Evolutionary conservation across 2,329 filamentous ascomycete species (phyloP).

Genomic region (Aspergillus vadensis): DNA sequence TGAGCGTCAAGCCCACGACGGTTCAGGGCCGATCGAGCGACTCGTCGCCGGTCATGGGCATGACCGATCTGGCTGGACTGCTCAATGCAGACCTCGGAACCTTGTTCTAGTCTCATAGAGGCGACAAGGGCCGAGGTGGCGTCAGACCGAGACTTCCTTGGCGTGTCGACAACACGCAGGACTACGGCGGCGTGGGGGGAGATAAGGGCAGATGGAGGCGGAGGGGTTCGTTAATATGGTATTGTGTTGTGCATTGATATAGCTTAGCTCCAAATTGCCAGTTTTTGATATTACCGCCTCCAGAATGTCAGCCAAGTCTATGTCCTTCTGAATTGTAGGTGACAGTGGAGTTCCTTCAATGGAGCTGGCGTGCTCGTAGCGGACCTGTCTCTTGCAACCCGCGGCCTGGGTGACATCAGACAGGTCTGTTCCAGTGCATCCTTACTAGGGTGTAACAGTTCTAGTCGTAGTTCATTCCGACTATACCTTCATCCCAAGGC

Average conservation of each 20-base stretch:
- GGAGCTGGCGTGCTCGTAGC: neutral
- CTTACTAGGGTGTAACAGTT: neutral
- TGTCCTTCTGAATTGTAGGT: neutral
- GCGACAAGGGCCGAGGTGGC: neutral
- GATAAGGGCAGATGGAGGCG: no score
- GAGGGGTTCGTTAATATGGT: neutral
- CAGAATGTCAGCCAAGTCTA: neutral
- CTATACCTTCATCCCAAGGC: neutral
- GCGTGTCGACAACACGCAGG: neutral
- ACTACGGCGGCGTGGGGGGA: neutral
- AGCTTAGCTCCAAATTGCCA: neutral
- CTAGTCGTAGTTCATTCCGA: neutral
- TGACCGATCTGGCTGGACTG: slow-evolving; percentile 13
- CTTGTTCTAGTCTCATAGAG: slow-evolving; percentile 24
- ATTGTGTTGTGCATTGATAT: neutral
- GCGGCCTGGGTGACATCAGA: neutral
- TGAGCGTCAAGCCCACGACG: neutral
- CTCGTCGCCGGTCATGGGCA: slow-evolving; percentile 11
- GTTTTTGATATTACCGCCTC: neutral
- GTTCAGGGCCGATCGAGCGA: neutral
- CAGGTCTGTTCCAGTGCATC: neutral
- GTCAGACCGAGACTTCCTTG: neutral
- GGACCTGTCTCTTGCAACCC: neutral
- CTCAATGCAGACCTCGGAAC: slow-evolving; percentile 32
- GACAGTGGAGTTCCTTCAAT: neutral